A percentile compares a stretch with the other conserved stretches of the same genome.
These are phyloP conservation scores for Candolleomyces efflorescens DNA, from an alignment of 768 basidiomycete species.

Conservation along the genomic window DNA sequence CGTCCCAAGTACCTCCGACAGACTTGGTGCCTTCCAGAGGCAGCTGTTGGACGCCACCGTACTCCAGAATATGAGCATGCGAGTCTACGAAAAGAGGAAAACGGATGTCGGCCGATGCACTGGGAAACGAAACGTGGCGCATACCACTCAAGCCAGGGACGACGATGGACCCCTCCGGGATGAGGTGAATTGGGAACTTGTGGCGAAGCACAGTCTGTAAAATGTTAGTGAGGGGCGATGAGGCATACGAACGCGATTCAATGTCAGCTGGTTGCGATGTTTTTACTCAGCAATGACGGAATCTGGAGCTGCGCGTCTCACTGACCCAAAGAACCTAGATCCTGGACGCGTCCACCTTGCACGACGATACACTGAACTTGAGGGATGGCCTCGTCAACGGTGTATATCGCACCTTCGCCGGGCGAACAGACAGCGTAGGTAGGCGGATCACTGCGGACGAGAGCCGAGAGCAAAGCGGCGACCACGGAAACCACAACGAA, in stretches of 20 bases:
- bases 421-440: constrained; percentile 63
- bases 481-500: neutral
- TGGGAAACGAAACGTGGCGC: constrained; percentile 17
- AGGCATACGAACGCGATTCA: constrained; percentile 33
- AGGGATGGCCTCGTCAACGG: constrained; percentile 53
- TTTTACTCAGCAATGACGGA: neutral
- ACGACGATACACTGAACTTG: constrained; percentile 64
- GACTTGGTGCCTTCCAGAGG: constrained; percentile 60
- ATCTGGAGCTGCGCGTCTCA: neutral
- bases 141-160: constrained; percentile 72
- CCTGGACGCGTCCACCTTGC: constrained; percentile 43
- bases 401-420: constrained; percentile 51
- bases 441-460: neutral
- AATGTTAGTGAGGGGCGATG: constrained; percentile 15
- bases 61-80: constrained; percentile 75
- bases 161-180: constrained; percentile 53
- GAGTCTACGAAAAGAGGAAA: constrained; percentile 46
- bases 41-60: constrained; percentile 63
- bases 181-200: constrained; percentile 36
- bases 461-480: neutral
- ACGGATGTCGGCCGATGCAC: neutral
- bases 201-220: constrained; percentile 14
- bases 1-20: constrained; percentile 41
- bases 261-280: constrained; percentile 33
- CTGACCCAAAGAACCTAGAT: constrained; percentile 55